A percentile compares a stretch with the other conserved stretches of the same genome.
Conservation (phyloP, 2,329 filamentous ascomycete species). For the Coniochaeta pulveracea region DNA sequence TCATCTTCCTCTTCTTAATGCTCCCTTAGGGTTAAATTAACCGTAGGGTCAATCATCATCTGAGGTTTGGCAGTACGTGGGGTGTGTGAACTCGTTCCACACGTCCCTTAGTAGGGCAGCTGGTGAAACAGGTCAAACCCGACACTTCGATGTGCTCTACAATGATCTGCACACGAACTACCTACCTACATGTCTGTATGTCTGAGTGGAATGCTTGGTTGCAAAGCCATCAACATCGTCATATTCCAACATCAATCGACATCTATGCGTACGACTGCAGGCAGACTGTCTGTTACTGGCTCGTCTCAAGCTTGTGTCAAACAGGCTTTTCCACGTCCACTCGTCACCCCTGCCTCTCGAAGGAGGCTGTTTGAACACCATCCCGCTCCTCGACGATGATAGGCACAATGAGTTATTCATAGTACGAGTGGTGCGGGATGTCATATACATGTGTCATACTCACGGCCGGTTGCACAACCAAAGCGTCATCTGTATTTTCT, state of each 20-base stretch:
- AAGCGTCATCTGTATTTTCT: background rate
- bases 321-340: slow-evolving; percentile 1
- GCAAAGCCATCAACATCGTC: background rate
- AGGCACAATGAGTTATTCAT: too few relatives aligned
- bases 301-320: slow-evolving; percentile 2
- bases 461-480: background rate
- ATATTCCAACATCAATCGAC: background rate
- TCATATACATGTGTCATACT: background rate
- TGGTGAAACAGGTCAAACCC: background rate
- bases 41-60: too few relatives aligned
- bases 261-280: background rate
- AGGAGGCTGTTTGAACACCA: slow-evolving; percentile 2
- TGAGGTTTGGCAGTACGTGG: too few relatives aligned
- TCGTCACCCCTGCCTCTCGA: background rate
- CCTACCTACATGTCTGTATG: background rate
- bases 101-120: too few relatives aligned
- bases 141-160: background rate
- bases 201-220: background rate
- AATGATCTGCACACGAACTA: background rate
- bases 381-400: slow-evolving; percentile 1
- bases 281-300: background rate
- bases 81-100: too few relatives aligned
- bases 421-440: too few relatives aligned
- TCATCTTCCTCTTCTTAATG: too few relatives aligned
- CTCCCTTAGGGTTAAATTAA: too few relatives aligned